A percentile compares a stretch with the other conserved stretches of the same genome.
Conservation (phyloP, 2,329 filamentous ascomycete genomes). For the Cladobotryum protrusum region DNA sequence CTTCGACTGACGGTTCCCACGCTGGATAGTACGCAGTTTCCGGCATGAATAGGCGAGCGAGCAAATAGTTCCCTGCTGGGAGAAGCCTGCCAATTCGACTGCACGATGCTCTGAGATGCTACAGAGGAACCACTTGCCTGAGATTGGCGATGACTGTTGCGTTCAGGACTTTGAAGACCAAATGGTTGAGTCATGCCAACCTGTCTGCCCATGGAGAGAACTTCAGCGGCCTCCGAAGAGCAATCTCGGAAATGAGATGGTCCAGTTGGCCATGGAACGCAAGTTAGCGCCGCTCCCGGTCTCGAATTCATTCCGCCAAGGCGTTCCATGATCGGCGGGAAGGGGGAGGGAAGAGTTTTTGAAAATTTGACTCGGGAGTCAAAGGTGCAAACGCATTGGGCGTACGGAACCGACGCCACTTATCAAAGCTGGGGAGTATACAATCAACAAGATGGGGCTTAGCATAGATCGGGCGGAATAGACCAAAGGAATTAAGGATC, state of each 20-base stretch:
- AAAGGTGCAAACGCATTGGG: background rate
- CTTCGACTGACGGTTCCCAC: background rate
- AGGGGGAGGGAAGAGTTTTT: background rate
- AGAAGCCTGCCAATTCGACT: constrained; percentile 2
- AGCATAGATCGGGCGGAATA: too few species aligned
- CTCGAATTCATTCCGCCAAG: constrained; percentile 5
- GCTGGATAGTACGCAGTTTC: background rate
- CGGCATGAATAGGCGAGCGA: background rate
- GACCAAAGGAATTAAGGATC: too few species aligned
- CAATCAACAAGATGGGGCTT: too few species aligned
- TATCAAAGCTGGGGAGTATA: too few species aligned
- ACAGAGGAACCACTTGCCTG: background rate
- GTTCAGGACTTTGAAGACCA: background rate
- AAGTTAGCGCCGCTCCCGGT: constrained; percentile 4
- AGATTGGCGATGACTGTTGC: background rate
- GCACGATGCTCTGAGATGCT: background rate
- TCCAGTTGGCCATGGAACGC: constrained; percentile 2
- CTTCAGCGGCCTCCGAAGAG: constrained; percentile 4
- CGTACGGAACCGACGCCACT: too few species aligned
- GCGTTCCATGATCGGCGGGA: constrained; percentile 6
- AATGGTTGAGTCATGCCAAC: background rate
- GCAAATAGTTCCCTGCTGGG: background rate
- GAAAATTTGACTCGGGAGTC: too few species aligned
- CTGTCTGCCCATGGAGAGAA: constrained; percentile 1
- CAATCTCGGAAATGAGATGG: constrained; percentile 6